A percentile compares a stretch with the other conserved stretches of the same genome.
These are phyloP conservation scores for Solanum clarkiae DNA, from an alignment of 257 asterid genomes.

Conservation along the genomic window DNA sequence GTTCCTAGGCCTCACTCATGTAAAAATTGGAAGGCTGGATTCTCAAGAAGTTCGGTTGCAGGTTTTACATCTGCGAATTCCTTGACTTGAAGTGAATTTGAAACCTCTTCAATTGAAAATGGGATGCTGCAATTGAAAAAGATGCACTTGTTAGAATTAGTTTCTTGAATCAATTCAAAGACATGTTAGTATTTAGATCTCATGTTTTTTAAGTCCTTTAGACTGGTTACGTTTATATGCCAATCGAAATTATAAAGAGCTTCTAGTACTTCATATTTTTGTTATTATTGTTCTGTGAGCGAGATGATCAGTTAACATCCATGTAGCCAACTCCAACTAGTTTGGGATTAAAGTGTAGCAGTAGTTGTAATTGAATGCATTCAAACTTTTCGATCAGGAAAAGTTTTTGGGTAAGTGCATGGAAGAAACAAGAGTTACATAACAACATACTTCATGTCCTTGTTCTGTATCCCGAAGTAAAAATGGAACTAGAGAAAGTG, in stretches of 20 bases:
- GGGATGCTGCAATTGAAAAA: conserved; percentile 63
- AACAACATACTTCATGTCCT: background rate
- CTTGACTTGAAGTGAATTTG: conserved; percentile 53
- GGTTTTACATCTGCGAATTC: conserved; percentile 88
- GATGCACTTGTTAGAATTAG: background rate
- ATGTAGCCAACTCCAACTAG: background rate
- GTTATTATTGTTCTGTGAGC: background rate
- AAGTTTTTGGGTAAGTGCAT: background rate
- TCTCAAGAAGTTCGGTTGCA: conserved; percentile 54
- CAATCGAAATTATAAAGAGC: background rate
- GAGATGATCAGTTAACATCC: background rate
- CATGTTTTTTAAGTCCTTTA: background rate
- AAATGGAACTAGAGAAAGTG: background rate
- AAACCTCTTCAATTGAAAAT: conserved; percentile 79
- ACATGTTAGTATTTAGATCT: background rate
- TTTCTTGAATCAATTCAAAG: background rate
- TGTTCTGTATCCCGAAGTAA: background rate
- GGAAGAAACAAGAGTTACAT: background rate
- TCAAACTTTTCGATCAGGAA: background rate
- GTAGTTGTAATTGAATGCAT: background rate
- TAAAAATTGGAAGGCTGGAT: conserved; percentile 79
- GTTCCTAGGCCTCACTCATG: conserved; percentile 39
- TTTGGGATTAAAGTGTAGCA: background rate
- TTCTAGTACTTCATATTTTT: background rate
- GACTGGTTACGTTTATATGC: background rate